These are phyloP conservation scores for Lasiosphaeriaceae sp. DNA, from an alignment of 495 filamentous ascomycete genomes.

Conservation along the genomic window DNA sequence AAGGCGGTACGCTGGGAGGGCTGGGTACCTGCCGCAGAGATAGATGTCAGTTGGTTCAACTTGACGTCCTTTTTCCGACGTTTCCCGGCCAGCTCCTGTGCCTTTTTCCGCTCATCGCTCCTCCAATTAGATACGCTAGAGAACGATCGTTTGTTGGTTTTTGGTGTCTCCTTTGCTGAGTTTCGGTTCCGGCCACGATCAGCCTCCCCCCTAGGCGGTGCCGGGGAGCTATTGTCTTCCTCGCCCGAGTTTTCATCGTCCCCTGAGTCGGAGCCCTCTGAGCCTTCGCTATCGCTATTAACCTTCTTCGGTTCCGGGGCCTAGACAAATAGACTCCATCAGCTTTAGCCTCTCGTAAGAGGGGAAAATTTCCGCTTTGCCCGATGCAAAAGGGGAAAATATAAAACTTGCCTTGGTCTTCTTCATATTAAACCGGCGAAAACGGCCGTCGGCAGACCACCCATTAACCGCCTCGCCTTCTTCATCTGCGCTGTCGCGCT, in stretches of 20 bases:
- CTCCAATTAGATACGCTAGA: constrained; percentile 22
- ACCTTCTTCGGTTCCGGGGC: constrained; percentile 11
- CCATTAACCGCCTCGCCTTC: constrained; percentile 4
- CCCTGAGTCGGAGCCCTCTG: neutral
- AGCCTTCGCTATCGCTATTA: constrained; percentile 15
- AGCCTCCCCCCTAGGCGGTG: constrained; percentile 5
- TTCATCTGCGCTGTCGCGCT: constrained; percentile 7
- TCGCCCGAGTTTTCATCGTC: constrained; percentile 5
- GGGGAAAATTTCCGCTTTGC: neutral
- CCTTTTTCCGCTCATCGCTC: constrained; percentile 38
- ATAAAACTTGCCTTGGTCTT: constrained; percentile 28
- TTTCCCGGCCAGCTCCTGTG: constrained; percentile 44
- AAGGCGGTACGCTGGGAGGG: constrained; percentile 10
- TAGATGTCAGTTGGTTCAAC: constrained; percentile 48
- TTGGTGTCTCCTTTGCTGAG: neutral
- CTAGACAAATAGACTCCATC: neutral
- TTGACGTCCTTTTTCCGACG: constrained; percentile 57
- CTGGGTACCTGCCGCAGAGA: constrained; percentile 38
- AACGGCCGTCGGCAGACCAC: constrained; percentile 8
- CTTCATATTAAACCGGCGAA: constrained; percentile 43
- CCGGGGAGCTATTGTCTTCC: constrained; percentile 1
- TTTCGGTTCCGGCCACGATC: constrained; percentile 17
- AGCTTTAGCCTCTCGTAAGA: neutral
- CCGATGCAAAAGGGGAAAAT: neutral
- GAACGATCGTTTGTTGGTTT: constrained; percentile 19